Percentiles rank a stretch among this genome's conserved stretches.
phyloP scores from a whole-genome alignment of 345 rosid species.

The Rhizophora apiculata region DNA sequence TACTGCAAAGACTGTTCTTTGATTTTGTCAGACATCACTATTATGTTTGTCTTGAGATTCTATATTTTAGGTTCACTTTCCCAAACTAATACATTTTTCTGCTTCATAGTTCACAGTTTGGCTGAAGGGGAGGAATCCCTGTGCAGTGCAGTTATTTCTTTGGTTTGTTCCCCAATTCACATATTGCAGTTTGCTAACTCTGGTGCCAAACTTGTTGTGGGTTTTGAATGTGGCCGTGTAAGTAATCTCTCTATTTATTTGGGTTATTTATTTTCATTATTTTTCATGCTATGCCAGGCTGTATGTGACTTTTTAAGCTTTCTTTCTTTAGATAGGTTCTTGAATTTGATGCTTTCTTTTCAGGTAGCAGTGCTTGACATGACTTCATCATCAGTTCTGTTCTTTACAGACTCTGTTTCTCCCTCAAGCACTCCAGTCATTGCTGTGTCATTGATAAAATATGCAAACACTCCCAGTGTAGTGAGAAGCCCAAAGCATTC shows the following conservation, averaged over 20 bases:
- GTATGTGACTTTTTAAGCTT: neutral
- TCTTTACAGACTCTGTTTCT: slow-evolving; percentile 18
- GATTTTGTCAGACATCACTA: slow-evolving; percentile 1
- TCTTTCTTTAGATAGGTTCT: slow-evolving; percentile 8
- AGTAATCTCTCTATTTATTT: slow-evolving; percentile 12
- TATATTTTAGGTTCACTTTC: slow-evolving; percentile 5
- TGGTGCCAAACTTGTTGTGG: slow-evolving; percentile 32
- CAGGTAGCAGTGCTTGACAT: slow-evolving; percentile 28
- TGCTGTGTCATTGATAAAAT: slow-evolving; percentile 13
- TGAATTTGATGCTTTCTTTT: slow-evolving; percentile 3
- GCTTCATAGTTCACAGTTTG: slow-evolving; percentile 34
- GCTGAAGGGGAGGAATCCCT: slow-evolving; percentile 38
- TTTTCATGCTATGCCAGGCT: neutral
- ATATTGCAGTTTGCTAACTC: slow-evolving; percentile 12
- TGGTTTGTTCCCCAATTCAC: slow-evolving; percentile 21
- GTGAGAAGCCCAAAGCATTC: slow-evolving; percentile 15
- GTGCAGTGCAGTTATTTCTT: slow-evolving; percentile 19
- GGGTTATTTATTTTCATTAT: neutral
- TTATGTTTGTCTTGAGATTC: slow-evolving; percentile 9
- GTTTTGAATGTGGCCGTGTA: slow-evolving; percentile 25
- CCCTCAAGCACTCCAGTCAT: slow-evolving; percentile 20
- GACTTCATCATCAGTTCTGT: slow-evolving; percentile 23
- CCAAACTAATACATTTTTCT: slow-evolving; percentile 12
- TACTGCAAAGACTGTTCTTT: neutral
- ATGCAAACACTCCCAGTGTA: slow-evolving; percentile 9